Conservation (phyloP, 805 yeast species). For the Pachysolen tannophilus region DNA sequence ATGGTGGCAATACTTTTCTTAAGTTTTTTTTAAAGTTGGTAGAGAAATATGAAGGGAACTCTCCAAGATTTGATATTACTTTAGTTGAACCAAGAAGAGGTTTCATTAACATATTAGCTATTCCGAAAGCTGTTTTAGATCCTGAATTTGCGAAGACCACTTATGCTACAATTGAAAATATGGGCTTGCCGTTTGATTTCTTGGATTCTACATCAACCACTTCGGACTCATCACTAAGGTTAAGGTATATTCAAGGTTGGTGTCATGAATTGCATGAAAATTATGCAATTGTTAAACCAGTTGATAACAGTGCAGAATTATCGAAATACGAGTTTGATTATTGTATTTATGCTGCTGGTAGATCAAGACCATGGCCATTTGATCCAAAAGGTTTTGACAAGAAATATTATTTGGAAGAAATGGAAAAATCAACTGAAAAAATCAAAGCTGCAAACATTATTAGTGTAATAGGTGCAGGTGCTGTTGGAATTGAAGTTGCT, state of each 20-base stretch:
- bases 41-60: constrained; percentile 6
- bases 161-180: constrained; percentile 18
- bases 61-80: constrained; percentile 17
- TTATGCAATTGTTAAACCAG: constrained; percentile 3
- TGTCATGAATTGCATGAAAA: constrained; percentile 8
- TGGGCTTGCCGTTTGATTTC: constrained; percentile 11
- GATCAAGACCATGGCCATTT: constrained; percentile 46
- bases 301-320: constrained; percentile 4
- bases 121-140: constrained; percentile 29
- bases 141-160: constrained; percentile 26
- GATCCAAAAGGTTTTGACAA: constrained; percentile 37
- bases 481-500: constrained; percentile 43
- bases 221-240: neutral
- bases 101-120: constrained; percentile 30
- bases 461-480: constrained; percentile 46
- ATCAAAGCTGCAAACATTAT: constrained; percentile 28
- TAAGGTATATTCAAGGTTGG: constrained; percentile 12
- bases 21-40: constrained; percentile 14
- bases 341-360: constrained; percentile 38
- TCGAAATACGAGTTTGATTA: constrained; percentile 33
- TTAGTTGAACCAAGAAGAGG: constrained; percentile 34
- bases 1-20: constrained; percentile 26
- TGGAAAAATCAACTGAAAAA: constrained; percentile 25
- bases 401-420: constrained; percentile 31
- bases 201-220: neutral